A percentile compares a stretch with the other conserved stretches of the same genome.
Conservation (phyloP, 768 basidiomycete species). For the Serpula lacrymans region DNA sequence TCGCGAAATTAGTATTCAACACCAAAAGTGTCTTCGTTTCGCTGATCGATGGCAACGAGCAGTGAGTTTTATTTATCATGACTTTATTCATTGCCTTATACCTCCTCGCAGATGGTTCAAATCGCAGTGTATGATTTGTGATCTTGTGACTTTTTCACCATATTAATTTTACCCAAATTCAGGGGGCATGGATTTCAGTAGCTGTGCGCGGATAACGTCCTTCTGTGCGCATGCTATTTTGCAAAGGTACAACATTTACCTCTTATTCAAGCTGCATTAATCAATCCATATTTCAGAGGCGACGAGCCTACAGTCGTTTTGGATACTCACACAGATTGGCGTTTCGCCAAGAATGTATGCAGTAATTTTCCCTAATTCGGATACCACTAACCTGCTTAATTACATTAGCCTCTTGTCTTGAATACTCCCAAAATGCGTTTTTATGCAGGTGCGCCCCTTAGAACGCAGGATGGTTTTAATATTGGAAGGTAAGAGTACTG, state of each 20-base stretch:
- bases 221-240: constrained; percentile 84
- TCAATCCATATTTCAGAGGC: constrained; percentile 41
- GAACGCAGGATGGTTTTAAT: constrained; percentile 88
- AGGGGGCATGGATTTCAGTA: constrained; percentile 46
- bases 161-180: constrained; percentile 1
- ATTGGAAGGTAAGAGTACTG: constrained; percentile 71
- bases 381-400: not conserved
- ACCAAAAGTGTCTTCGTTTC: constrained; percentile 83
- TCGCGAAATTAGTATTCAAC: constrained; percentile 90
- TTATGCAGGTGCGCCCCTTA: constrained; percentile 87
- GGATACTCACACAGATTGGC: constrained; percentile 81
- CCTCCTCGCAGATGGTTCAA: constrained; percentile 71
- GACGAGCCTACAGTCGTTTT: constrained; percentile 87
- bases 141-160: constrained; percentile 2
- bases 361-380: constrained; percentile 4
- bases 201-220: constrained; percentile 56
- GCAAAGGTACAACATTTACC: constrained; percentile 51
- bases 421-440: constrained; percentile 73
- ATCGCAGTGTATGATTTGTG: constrained; percentile 65
- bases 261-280: not conserved
- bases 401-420: constrained; percentile 61
- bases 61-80: constrained; percentile 47
- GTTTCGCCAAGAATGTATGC: constrained; percentile 79
- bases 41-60: constrained; percentile 79
- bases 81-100: constrained; percentile 7